Evolutionary conservation across 352 stramenopile genomes (phyloP), one percentile per base, ranked within the genome.

Genomic region (Plasmopara halstedii): DNA sequence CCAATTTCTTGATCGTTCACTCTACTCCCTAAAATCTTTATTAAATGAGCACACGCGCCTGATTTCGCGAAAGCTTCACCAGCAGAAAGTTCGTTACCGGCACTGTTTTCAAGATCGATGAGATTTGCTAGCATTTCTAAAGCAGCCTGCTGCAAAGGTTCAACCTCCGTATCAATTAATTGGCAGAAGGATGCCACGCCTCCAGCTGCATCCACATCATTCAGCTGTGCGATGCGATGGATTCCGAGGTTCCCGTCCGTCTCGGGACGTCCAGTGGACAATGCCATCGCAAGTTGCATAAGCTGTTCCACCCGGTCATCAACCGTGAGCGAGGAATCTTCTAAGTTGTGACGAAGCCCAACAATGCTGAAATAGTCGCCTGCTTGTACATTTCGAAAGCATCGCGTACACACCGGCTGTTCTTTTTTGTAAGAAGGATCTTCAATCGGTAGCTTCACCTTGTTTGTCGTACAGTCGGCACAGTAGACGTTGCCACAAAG

Each of bases 121-220:
- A 89, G 49, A 43, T 87, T 88, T 5, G 67, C 65, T 15, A 94
- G 58, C 73, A 94, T 81, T 25, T 90, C 75, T 4, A 94, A 51
- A 9, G 66, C 49, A 2, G 62, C 64, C 40, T 72, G 70, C 38
- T 88, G 74, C 3, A 86, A 33, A 13, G 75, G 62, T 40, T 78
- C 69, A 1, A 72, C 53, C 19, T 82, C 68, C 0, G 64, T 77
- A 8, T 64, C 53, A 1, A 91, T 55, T 26, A 94, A 36, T 11
- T 83, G 58, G 38, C 77, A 90, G 32, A 94, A 88, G 7, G 77
- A 78, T 1, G 53, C 51, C 15, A 94, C 66, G 6, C 82, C 82
- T 26, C 82, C 82, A n/a, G 76, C 79, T 5, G 74, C 71, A 42
- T 89, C 79, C 14, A 94, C 65, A 50, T 94, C 82, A 50, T 94